Conservation (phyloP, 306 rosid species). For the Glycine latifolia region DNA sequence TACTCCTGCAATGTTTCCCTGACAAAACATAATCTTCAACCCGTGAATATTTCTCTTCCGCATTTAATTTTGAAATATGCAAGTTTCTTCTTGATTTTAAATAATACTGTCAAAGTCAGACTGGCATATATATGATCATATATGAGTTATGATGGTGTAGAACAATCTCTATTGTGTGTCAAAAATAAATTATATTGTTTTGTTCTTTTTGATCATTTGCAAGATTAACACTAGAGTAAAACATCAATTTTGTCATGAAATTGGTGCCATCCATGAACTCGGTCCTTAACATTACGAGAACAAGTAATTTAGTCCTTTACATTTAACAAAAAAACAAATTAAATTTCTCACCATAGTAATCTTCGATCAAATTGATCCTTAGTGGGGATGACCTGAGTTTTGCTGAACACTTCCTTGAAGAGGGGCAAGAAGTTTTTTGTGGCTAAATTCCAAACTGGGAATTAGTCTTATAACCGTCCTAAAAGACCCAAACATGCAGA, state of each 20-base stretch:
- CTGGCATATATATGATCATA: not conserved
- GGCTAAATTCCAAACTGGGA: no score
- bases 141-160: not conserved
- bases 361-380: not conserved
- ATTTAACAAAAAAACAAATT: not conserved
- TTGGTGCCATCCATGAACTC: not conserved
- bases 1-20: constrained; percentile 70
- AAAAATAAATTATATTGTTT: not conserved
- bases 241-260: not conserved
- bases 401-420: no score
- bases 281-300: not conserved
- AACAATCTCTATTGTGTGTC: not conserved
- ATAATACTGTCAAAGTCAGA: not conserved
- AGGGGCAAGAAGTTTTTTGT: no score
- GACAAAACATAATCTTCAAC: constrained; percentile 1
- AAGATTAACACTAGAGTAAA: not conserved
- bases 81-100: not conserved
- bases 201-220: not conserved
- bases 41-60: not conserved
- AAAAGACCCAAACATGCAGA: no score
- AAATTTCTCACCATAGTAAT: not conserved
- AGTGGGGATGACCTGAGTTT: no score
- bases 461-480: no score
- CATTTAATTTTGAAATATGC: not conserved
- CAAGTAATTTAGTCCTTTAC: not conserved